Conservation (phyloP, 2,329 filamentous ascomycete genomes). For the Fusarium agapanthi region DNA sequence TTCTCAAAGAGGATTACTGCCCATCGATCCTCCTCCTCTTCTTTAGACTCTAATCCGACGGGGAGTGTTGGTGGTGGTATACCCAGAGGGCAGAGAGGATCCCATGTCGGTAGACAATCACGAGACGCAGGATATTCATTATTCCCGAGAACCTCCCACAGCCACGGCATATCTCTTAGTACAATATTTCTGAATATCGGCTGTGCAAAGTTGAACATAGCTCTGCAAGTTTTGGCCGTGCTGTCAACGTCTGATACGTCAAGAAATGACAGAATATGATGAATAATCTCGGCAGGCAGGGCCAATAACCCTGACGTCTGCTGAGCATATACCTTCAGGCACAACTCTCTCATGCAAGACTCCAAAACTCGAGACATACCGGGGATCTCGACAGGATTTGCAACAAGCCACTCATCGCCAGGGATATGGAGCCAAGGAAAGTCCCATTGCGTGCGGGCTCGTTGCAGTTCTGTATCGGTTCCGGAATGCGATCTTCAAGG, state of each 20-base stretch:
- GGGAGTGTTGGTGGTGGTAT: background rate
- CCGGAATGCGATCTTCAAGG: background rate
- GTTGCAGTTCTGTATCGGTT: accelerated
- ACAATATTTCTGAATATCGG: accelerated
- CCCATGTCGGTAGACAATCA: background rate
- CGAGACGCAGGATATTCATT: background rate
- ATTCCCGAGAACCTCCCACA: background rate
- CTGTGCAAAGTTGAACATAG: background rate
- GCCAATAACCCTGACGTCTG: background rate
- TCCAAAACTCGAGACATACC: background rate
- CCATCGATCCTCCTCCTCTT: background rate
- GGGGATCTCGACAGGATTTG: background rate
- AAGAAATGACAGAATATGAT: background rate
- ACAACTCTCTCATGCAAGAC: background rate
- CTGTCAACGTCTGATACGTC: accelerated
- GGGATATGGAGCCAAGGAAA: background rate
- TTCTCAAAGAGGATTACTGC: background rate
- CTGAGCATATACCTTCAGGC: accelerated
- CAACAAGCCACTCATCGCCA: background rate
- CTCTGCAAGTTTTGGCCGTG: background rate
- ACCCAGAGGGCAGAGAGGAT: background rate
- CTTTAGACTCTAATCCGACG: background rate
- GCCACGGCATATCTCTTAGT: background rate
- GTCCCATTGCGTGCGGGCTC: background rate
- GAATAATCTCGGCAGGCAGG: background rate